phyloP scores from a whole-genome alignment of 73 alveolate species.

The Paramecium biaurelia region DNA sequence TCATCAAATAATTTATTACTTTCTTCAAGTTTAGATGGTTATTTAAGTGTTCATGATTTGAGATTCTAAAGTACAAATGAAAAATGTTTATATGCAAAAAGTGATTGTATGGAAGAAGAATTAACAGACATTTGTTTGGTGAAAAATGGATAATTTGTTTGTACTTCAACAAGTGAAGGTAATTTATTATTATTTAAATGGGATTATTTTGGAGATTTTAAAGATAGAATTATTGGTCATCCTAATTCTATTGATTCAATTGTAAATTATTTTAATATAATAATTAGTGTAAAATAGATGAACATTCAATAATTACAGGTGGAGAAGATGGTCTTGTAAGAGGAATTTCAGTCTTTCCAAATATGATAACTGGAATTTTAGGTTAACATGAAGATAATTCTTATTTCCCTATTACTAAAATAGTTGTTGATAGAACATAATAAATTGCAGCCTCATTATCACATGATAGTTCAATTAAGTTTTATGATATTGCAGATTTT shows the following conservation, averaged over 20 bases:
- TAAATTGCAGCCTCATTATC: slow-evolving; percentile 73
- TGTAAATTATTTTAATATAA: slow-evolving; percentile 43
- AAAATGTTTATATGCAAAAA: slow-evolving; percentile 84
- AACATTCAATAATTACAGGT: slow-evolving; percentile 89
- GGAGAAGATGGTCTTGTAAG: slow-evolving; percentile 94
- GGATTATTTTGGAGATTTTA: slow-evolving; percentile 96
- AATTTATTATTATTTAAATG: slow-evolving; percentile 82
- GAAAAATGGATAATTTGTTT: slow-evolving; percentile 83
- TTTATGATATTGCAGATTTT: slow-evolving; percentile 76
- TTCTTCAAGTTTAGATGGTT: slow-evolving; percentile 86
- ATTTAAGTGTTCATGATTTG: slow-evolving; percentile 88
- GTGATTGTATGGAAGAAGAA: slow-evolving; percentile 93
- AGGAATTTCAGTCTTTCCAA: slow-evolving; percentile 89
- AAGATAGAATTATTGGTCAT: slow-evolving; percentile 88
- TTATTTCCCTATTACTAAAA: slow-evolving; percentile 74
- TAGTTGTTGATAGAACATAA: slow-evolving; percentile 72
- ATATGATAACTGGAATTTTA: slow-evolving; percentile 78
- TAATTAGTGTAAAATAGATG: slow-evolving; percentile 78
- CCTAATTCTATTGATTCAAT: slow-evolving; percentile 88
- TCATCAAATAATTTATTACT: slow-evolving; percentile 63
- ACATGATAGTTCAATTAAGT: slow-evolving; percentile 80
- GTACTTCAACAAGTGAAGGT: slow-evolving; percentile 87
- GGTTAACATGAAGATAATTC: slow-evolving; percentile 75
- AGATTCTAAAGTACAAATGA: slow-evolving; percentile 64
- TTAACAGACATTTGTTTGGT: slow-evolving; percentile 75